These are phyloP conservation scores for Malus asiatica DNA, from an alignment of 306 rosid genomes.

Conservation along the genomic window DNA sequence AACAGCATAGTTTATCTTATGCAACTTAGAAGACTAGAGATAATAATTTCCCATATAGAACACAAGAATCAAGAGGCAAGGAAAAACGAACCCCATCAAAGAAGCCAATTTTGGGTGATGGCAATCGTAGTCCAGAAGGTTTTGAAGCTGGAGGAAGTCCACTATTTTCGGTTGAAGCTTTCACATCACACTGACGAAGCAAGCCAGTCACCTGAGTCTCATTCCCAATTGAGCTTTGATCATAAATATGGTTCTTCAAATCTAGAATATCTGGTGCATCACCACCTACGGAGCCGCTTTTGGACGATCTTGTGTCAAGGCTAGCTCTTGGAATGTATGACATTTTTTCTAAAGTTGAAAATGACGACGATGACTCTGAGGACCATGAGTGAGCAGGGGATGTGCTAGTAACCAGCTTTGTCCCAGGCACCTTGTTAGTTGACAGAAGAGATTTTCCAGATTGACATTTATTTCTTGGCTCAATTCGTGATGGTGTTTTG, in stretches of 20 bases:
- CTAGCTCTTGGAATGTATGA: constrained; percentile 59
- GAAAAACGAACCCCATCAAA: constrained; percentile 82
- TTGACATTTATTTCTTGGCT: constrained; percentile 30
- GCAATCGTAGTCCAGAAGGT: constrained; percentile 81
- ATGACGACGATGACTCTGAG: constrained; percentile 62
- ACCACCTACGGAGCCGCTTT: constrained; percentile 35
- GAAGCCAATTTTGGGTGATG: constrained; percentile 91
- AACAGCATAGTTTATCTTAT: background rate
- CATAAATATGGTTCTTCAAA: constrained; percentile 19
- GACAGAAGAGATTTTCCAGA: constrained; percentile 40
- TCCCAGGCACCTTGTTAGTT: constrained; percentile 31
- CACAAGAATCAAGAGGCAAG: constrained; percentile 1
- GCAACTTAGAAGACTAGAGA: constrained; percentile 1
- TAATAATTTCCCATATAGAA: constrained; percentile 12
- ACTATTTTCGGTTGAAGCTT: constrained; percentile 25
- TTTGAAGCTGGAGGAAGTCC: constrained; percentile 36
- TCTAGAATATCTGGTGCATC: constrained; percentile 32
- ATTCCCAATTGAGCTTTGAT: constrained; percentile 27
- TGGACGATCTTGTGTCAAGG: constrained; percentile 44
- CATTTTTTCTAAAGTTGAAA: constrained; percentile 33
- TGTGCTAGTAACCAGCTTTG: constrained; percentile 48
- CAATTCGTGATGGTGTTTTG: constrained; percentile 46
- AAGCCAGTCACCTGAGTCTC: constrained; percentile 31
- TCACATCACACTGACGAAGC: constrained; percentile 24
- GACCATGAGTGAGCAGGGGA: constrained; percentile 95